phyloP scores from a whole-genome alignment of 2,329 filamentous ascomycete species.

The Thyridium curvatum region DNA sequence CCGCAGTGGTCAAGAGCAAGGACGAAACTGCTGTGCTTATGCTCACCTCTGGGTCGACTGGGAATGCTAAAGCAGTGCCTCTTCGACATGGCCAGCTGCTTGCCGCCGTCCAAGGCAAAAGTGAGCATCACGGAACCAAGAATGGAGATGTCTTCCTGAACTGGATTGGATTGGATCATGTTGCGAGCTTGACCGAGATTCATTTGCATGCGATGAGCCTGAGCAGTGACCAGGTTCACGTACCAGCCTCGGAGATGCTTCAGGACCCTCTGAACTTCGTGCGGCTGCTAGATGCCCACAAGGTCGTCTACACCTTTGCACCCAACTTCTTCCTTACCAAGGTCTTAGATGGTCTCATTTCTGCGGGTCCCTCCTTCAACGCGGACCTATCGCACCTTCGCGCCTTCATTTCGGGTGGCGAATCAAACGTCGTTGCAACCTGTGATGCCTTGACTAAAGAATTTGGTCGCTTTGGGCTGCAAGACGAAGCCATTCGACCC shows the following conservation, averaged over 20 bases:
- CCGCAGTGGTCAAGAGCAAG: not conserved
- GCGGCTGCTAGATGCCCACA: slow-evolving; percentile 29
- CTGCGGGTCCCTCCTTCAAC: not conserved
- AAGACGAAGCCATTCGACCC: slow-evolving; percentile 25
- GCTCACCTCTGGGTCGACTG: slow-evolving; percentile 47
- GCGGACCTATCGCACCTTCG: slow-evolving; percentile 11
- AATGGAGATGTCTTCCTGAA: slow-evolving; percentile 31
- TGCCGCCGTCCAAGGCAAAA: slow-evolving; percentile 34
- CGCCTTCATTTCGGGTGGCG: slow-evolving; percentile 28
- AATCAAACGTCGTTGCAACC: slow-evolving; percentile 32
- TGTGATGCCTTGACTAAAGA: slow-evolving; percentile 18
- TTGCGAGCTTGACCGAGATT: slow-evolving; percentile 42
- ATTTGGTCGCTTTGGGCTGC: slow-evolving; percentile 23
- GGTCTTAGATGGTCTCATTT: slow-evolving; percentile 7
- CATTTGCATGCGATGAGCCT: slow-evolving; percentile 40
- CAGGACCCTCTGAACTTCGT: slow-evolving; percentile 29
- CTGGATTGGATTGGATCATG: slow-evolving; percentile 48
- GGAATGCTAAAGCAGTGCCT: slow-evolving; percentile 41
- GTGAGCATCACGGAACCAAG: slow-evolving; percentile 23
- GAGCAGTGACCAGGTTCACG: slow-evolving; percentile 37
- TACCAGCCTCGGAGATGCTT: slow-evolving; percentile 32
- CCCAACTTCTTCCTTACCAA: slow-evolving; percentile 28
- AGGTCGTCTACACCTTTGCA: slow-evolving; percentile 36
- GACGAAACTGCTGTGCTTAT: slow-evolving; percentile 29
- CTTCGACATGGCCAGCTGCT: slow-evolving; percentile 36